Evolutionary conservation across 345 rosid species (phyloP).

Genomic region (Ailanthus altissimus): DNA sequence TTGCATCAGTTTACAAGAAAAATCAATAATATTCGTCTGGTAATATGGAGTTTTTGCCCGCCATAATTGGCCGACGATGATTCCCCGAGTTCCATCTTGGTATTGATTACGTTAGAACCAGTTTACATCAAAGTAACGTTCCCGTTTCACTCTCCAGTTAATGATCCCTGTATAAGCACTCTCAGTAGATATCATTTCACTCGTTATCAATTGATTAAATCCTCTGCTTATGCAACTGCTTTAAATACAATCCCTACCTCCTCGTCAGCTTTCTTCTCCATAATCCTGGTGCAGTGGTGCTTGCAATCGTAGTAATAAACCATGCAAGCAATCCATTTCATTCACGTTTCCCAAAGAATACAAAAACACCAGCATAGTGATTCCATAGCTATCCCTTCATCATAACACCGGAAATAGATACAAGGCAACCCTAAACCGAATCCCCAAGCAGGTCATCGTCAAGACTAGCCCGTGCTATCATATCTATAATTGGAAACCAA

Average conservation of each 20-base stretch:
- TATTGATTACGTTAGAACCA: too few species aligned
- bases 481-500: too few species aligned
- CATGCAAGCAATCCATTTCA: conserved; percentile 50
- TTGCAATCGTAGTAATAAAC: conserved; percentile 42
- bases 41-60: too few species aligned
- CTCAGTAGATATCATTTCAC: too few species aligned
- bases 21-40: too few species aligned
- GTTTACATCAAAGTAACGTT: too few species aligned
- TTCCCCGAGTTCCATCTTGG: too few species aligned
- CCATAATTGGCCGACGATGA: too few species aligned
- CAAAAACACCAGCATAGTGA: conserved; percentile 15
- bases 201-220: not conserved
- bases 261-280: conserved; percentile 34
- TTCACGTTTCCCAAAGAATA: conserved; percentile 33
- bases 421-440: conserved; percentile 22
- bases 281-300: conserved; percentile 20
- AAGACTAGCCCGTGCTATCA: too few species aligned
- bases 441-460: conserved; percentile 27
- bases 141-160: too few species aligned
- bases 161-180: too few species aligned
- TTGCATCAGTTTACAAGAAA: too few species aligned
- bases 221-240: not conserved
- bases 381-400: not conserved
- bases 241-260: conserved; percentile 25
- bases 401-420: not conserved